Conservation (phyloP, 2,329 filamentous ascomycete genomes). For the Nigrospora osmanthi region DNA sequence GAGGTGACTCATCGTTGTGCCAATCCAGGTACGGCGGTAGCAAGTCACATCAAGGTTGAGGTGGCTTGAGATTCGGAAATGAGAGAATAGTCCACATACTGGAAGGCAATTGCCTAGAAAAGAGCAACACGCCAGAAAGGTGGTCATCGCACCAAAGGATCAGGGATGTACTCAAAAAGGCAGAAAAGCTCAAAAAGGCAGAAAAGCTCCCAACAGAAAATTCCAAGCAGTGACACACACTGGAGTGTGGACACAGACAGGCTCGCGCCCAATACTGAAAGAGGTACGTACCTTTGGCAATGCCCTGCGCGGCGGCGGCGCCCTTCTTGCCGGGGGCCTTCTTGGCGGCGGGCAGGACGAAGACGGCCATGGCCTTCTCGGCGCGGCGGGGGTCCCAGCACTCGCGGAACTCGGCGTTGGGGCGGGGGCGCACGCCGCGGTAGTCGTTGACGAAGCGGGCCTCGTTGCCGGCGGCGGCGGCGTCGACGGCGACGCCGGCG, state of each 20-base stretch:
- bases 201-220: not conserved
- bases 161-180: no score
- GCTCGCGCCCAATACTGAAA: no score
- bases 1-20: no score
- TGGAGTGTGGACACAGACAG: no score
- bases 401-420: conserved; percentile 53
- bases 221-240: no score
- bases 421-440: conserved; percentile 43
- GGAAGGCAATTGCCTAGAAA: no score
- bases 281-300: conserved; percentile 29
- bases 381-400: conserved; percentile 45
- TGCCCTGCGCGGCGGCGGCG: conserved; percentile 19
- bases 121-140: no score
- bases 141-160: no score
- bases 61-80: not conserved
- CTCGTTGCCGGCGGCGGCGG: conserved; percentile 50
- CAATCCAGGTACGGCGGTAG: no score
- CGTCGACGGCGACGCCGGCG: conserved; percentile 51
- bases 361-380: conserved; percentile 50
- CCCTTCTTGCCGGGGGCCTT: conserved; percentile 21
- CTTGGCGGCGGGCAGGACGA: conserved; percentile 40
- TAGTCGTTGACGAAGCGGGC: conserved; percentile 62
- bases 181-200: no score
- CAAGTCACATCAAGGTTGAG: no score
- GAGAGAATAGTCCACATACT: not conserved